Base-by-base conservation (phyloP, 352 stramenopile species). In the Phytophthora pluvialis region DNA sequence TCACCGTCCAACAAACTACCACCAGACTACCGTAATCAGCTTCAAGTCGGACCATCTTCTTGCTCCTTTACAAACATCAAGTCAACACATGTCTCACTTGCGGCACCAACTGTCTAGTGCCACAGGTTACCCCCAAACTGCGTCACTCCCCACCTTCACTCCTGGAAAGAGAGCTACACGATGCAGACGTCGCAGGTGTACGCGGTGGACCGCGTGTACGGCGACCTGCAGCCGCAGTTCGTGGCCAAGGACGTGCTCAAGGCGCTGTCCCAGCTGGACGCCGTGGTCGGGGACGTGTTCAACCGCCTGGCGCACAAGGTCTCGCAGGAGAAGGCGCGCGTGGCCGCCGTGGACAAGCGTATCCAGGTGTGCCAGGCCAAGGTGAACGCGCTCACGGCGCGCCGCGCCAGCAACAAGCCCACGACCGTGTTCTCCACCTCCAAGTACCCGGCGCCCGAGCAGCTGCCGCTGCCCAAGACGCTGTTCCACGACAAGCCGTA, bases 161-260 rank as follows among this genome's bases (percentile, higher is more conserved):
- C 18, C 28, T 21, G 21, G 21, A 21, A 21, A 21, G 35, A 44
- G 10, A 59, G 36, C 38, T 40, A 56, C 42, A 33, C 48, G 9
- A 95, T 95, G 88, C 83, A 94, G 80, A 93, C 81, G 55, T 89
- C 88, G 48, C 85, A 95, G 64, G 88, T 95, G 64, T 95, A 93
- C 72, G 85, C 79, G 54, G 70, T 95, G 50, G 86, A 95, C 81
- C 83, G 88, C 67, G 86, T 95, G 62, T 95, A 93, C 59, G 86
- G 91, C 73, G 88, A 95, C 73, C 69, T 95, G 72, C 83, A 88
- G 35, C 73, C 82, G 66, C 81, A 89, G 47, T 95, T 94, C 52
- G 88, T 95, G 63, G 81, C 82, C 55, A 92, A 91, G 54, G 88
- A 95, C 73, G 78, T 94, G 33, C 80, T 95, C 57, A 90, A 93